A percentile compares a stretch with the other conserved stretches of the same genome.
phyloP scores from a whole-genome alignment of 306 rosid genomes.

The Vachellia pachyceras region DNA sequence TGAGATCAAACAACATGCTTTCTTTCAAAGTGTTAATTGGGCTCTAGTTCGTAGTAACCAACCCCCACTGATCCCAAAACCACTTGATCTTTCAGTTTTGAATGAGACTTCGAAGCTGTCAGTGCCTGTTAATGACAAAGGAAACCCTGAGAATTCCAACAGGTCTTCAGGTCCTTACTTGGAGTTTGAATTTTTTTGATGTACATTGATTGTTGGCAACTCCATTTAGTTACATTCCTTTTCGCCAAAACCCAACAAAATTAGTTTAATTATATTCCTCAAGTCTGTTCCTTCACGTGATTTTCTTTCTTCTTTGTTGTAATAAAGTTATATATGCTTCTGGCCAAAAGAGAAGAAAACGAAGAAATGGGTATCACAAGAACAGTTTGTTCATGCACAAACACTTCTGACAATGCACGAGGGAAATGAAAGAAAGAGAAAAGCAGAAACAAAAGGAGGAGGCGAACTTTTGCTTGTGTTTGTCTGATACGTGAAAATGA shows the following conservation, averaged over 20 bases:
- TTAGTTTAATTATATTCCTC: neutral
- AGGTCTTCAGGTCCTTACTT: neutral
- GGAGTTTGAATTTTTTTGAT: neutral
- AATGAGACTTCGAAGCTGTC: neutral
- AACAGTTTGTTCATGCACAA: neutral
- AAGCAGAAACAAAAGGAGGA: neutral
- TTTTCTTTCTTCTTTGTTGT: neutral
- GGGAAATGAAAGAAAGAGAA: neutral
- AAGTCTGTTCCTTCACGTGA: conserved; percentile 1
- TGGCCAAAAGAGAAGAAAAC: neutral
- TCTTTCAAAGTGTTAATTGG: conserved; percentile 1
- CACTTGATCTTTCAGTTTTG: neutral
- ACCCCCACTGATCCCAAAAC: neutral
- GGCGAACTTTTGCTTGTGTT: neutral
- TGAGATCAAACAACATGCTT: neutral
- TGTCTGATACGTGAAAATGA: neutral
- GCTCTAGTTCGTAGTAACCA: neutral
- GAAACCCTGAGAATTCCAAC: neutral
- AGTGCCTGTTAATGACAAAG: neutral
- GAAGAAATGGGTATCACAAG: neutral
- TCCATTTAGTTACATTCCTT: neutral
- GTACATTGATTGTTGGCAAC: neutral
- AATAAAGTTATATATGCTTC: neutral
- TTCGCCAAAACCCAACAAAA: neutral
- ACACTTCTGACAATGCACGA: conserved; percentile 1